Evolutionary conservation across 768 basidiomycete genomes (phyloP), one percentile per base, ranked within the genome.

Genomic region (Baorangia bicolor): DNA sequence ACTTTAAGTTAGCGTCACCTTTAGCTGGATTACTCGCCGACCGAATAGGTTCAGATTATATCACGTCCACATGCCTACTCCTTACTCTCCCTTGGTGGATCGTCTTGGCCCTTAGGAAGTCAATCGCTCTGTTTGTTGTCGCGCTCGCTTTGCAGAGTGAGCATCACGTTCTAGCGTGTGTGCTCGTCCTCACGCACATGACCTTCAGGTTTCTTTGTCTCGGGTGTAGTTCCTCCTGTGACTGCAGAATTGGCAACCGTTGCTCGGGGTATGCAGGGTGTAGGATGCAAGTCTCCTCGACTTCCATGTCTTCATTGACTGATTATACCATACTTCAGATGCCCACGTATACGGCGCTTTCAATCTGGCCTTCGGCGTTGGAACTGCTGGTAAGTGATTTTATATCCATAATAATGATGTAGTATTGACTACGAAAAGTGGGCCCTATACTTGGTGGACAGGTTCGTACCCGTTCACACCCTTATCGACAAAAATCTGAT

Each of bases 261-360:
- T 1, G 76, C 86, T 27, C 72, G 80, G 50, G 68, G 62, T 14
- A 78, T 85, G 21, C 78, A 80, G 34, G 87, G 87, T 4, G 76
- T 91, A 35, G 89, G 88, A 30, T 92, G 88, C 84, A 64, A 66
- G 85, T 68, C 14, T 27, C 37, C n/a, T 34, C 23, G 16, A 28
- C 37, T 31, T 52, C 12, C 21, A 20, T 44, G 21, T 9, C 28
- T 57, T 30, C 38, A 20, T 43, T 40, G 43, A 43, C 38, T 56
- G 40, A 59, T 21, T 39, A 14, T 28, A 11, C 27, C 18, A 47
- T 43, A 20, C 25, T 21, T 28, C 60, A 90, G 89, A 86, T 69
- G 88, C 81, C 1, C 88, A 90, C 62, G 78, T 87, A 4, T 91
- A 88, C 62, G 88, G 83, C 4, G 84, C 83, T 1, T 89, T 88